Percentiles rank a stretch among this genome's conserved stretches.
phyloP scores from a whole-genome alignment of 2,329 filamentous ascomycete species.

The Colletotrichum karsti region DNA sequence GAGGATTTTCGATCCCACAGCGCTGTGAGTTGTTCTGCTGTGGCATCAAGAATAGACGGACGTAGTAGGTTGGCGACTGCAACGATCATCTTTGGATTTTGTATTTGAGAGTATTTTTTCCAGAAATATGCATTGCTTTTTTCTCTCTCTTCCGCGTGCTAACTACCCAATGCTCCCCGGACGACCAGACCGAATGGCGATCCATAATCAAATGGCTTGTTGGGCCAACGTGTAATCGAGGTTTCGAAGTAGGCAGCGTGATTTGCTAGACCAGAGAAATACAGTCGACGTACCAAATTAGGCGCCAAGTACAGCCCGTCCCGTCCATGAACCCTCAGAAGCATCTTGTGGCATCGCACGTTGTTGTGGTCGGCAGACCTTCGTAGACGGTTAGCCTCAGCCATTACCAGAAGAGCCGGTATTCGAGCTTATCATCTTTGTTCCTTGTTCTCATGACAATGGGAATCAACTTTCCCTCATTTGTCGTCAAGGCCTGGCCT shows the following conservation, averaged over 20 bases:
- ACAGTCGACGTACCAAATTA: conserved; percentile 10
- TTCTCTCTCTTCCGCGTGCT: too few species aligned
- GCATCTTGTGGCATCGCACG: neutral
- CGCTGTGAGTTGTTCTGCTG: too few species aligned
- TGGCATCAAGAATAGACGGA: too few species aligned
- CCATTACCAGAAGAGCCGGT: conserved; percentile 29
- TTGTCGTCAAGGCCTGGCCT: conserved; percentile 38
- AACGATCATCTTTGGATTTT: too few species aligned
- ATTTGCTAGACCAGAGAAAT: neutral
- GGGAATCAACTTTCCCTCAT: neutral
- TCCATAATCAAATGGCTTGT: neutral
- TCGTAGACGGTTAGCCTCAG: conserved; percentile 42
- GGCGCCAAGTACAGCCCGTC: neutral
- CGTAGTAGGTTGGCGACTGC: too few species aligned
- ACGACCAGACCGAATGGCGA: too few species aligned
- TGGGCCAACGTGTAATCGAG: neutral
- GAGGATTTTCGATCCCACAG: too few species aligned
- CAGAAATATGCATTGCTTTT: too few species aligned
- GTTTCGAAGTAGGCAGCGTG: neutral
- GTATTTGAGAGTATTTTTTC: too few species aligned
- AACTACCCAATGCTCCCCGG: too few species aligned
- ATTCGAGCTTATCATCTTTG: conserved; percentile 43
- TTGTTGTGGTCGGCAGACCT: conserved; percentile 15
- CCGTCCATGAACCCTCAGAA: neutral
- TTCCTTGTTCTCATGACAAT: neutral